Evolutionary conservation across 805 yeast species (phyloP).

Genomic region (Soucietia sequanensis): DNA sequence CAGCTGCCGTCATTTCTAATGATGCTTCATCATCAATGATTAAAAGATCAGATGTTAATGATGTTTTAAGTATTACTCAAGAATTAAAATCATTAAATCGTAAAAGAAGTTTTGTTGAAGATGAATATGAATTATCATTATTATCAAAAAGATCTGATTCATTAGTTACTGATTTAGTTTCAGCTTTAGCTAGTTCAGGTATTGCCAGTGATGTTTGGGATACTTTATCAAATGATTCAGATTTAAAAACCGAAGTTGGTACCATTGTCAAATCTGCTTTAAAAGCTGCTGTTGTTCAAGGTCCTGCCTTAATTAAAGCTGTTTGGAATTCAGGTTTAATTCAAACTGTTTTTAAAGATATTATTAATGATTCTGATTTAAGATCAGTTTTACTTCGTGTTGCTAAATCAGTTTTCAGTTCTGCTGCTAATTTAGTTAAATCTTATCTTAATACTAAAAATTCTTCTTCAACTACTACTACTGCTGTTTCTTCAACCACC

Average conservation of each 20-base stretch:
- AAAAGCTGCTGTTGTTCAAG: constrained; percentile 34
- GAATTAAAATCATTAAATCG: constrained; percentile 32
- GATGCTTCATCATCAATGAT: constrained; percentile 22
- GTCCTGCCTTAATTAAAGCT: constrained; percentile 40
- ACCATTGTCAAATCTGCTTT: constrained; percentile 30
- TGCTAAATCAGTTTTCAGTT: constrained; percentile 32
- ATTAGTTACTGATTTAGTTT: constrained; percentile 33
- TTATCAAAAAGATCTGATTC: constrained; percentile 35
- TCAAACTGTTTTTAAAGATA: constrained; percentile 26
- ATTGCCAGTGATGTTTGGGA: constrained; percentile 34
- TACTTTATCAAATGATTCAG: constrained; percentile 31
- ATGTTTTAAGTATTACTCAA: constrained; percentile 30
- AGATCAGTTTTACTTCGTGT: constrained; percentile 30
- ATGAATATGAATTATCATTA: constrained; percentile 23
- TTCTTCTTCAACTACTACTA: constrained; percentile 9
- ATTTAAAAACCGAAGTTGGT: constrained; percentile 23
- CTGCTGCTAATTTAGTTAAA: constrained; percentile 28
- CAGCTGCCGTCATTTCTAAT: constrained; percentile 18
- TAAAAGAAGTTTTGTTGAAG: constrained; percentile 35
- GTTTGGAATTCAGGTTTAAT: constrained; percentile 42
- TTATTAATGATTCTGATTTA: constrained; percentile 33
- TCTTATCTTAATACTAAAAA: constrained; percentile 3
- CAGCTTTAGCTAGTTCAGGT: constrained; percentile 39
- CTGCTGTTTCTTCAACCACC: constrained; percentile 14
- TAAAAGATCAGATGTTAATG: constrained; percentile 33